phyloP scores from a whole-genome alignment of 257 asterid species.

The Solanum etuberosum region DNA sequence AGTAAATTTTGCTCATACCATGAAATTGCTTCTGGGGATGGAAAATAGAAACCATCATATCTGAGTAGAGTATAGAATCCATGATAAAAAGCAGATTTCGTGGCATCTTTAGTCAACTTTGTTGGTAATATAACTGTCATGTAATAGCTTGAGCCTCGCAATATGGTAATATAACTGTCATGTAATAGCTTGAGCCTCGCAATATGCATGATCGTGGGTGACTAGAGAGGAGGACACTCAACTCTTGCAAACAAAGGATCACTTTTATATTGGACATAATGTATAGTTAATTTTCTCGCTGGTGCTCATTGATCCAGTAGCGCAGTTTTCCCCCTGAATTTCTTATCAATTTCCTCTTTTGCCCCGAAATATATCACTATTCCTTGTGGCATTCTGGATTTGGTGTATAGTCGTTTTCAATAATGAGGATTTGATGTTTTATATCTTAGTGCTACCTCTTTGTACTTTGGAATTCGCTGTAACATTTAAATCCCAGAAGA shows the following conservation, averaged over 20 bases:
- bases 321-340: neutral
- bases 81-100: neutral
- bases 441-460: neutral
- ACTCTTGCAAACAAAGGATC: neutral
- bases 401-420: neutral
- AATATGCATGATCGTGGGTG: neutral
- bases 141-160: too few relatives aligned
- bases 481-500: neutral
- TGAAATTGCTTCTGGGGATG: neutral
- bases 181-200: neutral
- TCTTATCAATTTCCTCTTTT: neutral
- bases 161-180: neutral
- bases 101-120: neutral
- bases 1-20: too few relatives aligned
- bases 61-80: neutral
- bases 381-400: neutral
- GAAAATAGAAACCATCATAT: neutral
- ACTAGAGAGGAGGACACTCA: neutral
- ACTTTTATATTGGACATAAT: neutral
- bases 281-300: neutral
- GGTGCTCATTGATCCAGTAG: neutral
- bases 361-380: neutral
- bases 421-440: neutral
- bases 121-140: neutral
- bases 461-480: neutral